Base-by-base conservation (phyloP, 306 rosid species). In the Pterocarpus macrocarpus region DNA sequence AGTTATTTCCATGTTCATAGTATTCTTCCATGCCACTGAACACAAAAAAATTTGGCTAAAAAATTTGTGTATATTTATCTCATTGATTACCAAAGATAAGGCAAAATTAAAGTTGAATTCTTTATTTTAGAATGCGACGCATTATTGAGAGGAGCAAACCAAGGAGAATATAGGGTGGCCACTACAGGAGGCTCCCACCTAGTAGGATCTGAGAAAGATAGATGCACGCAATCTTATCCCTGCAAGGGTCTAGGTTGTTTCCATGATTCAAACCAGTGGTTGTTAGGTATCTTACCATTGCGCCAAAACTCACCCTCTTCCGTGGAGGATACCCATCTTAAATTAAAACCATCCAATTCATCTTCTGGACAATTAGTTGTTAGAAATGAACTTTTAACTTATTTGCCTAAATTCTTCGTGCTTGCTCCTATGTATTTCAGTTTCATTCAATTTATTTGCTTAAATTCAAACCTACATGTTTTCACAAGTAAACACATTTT, bases 1-100 rank as follows among this genome's bases (percentile, higher is more conserved):
- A 61, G 14, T 34, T 45, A 45, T n/a, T 75, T 62, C 61, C 47
- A 62, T 15, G 79, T 16, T 75, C 59, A 33, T 62, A 22, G 28
- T 2, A 74, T 32, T 14, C 41, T n/a, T 72, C 36, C 41, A 38
- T 17, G 34, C 44, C 70, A 75, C 59, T 59, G 12, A 22, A 8
- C 5, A 55, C 49, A 33, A 10, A 5, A 55, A 34, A 30, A 22
- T 22, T 22, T 22, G 28, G 28, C 28, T 22, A 22, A 22, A 22
- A 22, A 22, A 22, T 22, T 22, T 22, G 0, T 22, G 28, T 22
- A 22, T 22, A 22, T 22, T 22, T 28, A 12, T 35, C 55, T 77
- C 55, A 53, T 38, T 65, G 55, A 66, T 56, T 7, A 66, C 34
- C 67, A 56, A 55, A 68, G 15, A 61, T 9, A 50, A 28, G 71